Evolutionary conservation across 305 asterid species (phyloP).

Genomic region (Fraxinus angustifolia): DNA sequence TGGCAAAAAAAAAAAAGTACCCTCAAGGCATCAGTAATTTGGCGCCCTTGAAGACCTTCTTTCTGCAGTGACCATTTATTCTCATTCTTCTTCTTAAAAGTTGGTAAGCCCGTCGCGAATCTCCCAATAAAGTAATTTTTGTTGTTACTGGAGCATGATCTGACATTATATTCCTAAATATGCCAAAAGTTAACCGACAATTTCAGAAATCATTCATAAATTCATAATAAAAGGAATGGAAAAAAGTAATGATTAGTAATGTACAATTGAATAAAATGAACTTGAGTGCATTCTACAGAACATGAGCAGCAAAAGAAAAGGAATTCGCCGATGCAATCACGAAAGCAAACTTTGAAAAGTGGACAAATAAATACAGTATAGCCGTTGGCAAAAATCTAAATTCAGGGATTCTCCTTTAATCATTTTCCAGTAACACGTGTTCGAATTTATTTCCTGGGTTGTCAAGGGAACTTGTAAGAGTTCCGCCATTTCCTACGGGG

Average conservation of each 20-base stretch:
- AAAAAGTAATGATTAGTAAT: neutral
- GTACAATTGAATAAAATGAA: neutral
- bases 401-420: conserved; percentile 3
- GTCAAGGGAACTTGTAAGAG: neutral
- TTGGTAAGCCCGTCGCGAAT: conserved; percentile 32
- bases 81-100: conserved; percentile 41
- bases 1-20: conserved; percentile 22
- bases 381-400: neutral
- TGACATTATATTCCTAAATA: conserved; percentile 3
- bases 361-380: neutral
- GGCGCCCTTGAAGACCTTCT: conserved; percentile 55
- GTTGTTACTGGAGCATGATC: neutral
- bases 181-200: neutral
- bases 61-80: conserved; percentile 48
- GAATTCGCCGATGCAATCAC: conserved; percentile 1
- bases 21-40: conserved; percentile 48
- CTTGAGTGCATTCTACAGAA: neutral
- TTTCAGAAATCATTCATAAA: neutral
- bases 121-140: neutral
- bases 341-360: neutral
- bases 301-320: neutral
- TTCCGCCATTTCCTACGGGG: neutral
- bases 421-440: neutral
- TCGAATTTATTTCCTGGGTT: neutral
- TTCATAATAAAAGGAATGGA: neutral